Conservation (phyloP, 2,329 filamentous ascomycete genomes). For the Aspergillus transmontanensis region DNA sequence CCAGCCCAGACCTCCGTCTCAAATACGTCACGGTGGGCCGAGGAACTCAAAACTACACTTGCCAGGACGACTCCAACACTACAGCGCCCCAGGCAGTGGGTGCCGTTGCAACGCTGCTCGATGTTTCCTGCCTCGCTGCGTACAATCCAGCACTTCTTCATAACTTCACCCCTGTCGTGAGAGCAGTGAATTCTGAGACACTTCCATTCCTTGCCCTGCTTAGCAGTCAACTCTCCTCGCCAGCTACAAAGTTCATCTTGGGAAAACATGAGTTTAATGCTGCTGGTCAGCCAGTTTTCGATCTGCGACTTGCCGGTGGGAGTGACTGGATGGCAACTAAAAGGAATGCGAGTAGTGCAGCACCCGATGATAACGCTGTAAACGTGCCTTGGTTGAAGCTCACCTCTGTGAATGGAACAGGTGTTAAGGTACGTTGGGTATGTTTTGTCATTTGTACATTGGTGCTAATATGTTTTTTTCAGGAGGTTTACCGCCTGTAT, state of each 20-base stretch:
- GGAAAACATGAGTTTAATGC: conserved; percentile 41
- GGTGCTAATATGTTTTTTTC: conserved; percentile 11
- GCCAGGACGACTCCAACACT: conserved; percentile 29
- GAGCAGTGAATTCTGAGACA: conserved; percentile 25
- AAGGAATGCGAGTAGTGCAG: conserved; percentile 31
- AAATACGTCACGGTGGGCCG: conserved; percentile 50
- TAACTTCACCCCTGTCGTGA: conserved; percentile 27
- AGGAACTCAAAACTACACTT: conserved; percentile 57
- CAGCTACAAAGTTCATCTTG: conserved; percentile 30
- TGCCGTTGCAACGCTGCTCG: conserved; percentile 50
- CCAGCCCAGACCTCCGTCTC: conserved; percentile 31
- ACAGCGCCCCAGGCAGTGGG: conserved; percentile 42
- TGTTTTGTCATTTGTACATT: background rate
- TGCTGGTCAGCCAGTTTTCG: conserved; percentile 33
- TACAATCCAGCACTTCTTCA: conserved; percentile 30
- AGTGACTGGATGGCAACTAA: conserved; percentile 29
- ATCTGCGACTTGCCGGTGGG: conserved; percentile 29
- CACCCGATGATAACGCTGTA: conserved; percentile 27
- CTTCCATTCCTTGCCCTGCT: conserved; percentile 30
- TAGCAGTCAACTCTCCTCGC: conserved; percentile 17
- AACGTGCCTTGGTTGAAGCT: conserved; percentile 38
- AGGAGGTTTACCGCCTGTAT: conserved; percentile 47
- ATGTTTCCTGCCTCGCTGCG: conserved; percentile 43
- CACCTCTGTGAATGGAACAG: conserved; percentile 26
- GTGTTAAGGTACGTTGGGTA: conserved; percentile 31